Evolutionary conservation across 352 stramenopile species (phyloP).

Genomic region (Phytophthora boehmeriae): DNA sequence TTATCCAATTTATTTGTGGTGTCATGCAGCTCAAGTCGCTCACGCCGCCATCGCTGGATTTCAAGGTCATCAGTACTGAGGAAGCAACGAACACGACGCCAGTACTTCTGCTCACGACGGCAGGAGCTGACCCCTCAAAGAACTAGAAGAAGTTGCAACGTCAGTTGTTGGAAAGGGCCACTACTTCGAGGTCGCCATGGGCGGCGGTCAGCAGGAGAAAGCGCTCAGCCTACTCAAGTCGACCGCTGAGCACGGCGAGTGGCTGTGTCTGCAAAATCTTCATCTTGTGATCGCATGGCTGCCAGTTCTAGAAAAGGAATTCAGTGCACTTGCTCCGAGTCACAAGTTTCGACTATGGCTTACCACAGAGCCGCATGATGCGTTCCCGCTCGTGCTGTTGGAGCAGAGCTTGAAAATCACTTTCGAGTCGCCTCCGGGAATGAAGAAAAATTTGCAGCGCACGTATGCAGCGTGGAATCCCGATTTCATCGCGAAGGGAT

Average conservation of each 20-base stretch:
- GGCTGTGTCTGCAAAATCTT: conserved; percentile 97
- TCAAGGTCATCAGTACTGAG: conserved; percentile 69
- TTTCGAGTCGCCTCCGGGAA: conserved; percentile 94
- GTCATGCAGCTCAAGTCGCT: conserved; percentile 89
- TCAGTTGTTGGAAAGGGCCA: conserved; percentile 83
- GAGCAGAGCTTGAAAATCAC: conserved; percentile 95
- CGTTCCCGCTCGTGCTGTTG: conserved; percentile 92
- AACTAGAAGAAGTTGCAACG: conserved; percentile 92
- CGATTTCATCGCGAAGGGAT: conserved; percentile 69
- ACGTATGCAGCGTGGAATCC: conserved; percentile 89
- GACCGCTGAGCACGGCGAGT: conserved; percentile 86
- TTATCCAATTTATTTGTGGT: conserved; percentile 90
- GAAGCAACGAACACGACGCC: conserved; percentile 81
- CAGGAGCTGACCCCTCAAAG: conserved; percentile 94
- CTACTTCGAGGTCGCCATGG: conserved; percentile 96
- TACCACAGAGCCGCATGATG: conserved; percentile 91
- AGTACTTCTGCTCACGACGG: conserved; percentile 92
- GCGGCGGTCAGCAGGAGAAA: conserved; percentile 93
- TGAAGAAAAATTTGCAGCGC: conserved; percentile 96
- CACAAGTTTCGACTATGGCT: conserved; percentile 95
- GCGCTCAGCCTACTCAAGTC: conserved; percentile 84
- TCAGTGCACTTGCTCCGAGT: conserved; percentile 73
- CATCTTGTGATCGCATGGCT: conserved; percentile 95
- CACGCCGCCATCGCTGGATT: conserved; percentile 79
- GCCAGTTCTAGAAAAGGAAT: conserved; percentile 91